Evolutionary conservation across 768 basidiomycete species (phyloP), one percentile per base, ranked within the genome.

Genomic region (Boletus rufocinnamomeus): DNA sequence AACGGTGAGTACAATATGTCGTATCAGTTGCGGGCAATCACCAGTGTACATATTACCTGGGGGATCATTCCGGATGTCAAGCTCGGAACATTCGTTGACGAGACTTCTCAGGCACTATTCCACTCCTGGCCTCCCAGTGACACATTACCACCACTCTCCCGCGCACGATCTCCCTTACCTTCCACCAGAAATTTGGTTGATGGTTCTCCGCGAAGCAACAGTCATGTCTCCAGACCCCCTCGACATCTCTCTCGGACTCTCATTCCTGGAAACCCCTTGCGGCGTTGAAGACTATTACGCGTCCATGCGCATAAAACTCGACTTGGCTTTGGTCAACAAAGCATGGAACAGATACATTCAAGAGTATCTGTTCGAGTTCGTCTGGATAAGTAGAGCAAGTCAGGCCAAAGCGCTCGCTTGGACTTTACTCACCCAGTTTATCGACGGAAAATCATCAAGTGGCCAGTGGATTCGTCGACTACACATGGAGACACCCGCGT

Each of bases 181-280:
- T 16, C 88, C 88, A 0, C 67, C 79, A 2, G 88, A 90, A 63
- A 67, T 90, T 8, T 89, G 88, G 88, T 73, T 82, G n/a, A 70
- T 80, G 64, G 81, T 90, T 57, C 73, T 90, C 52, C 82, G 83
- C 41, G 81, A 82, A 63, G 86, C 85, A 1, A 80, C 82, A 23
- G 68, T 73, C 60, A 70, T 74, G 62, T 66, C 67, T 44, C 73
- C 77, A 52, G 78, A 83, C 60, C 79, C 79, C 13, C 74, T 82
- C 57, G 77, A 80, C 56, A 78, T 79, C 32, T 74, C 78, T 4
- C 75, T 77, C 28, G 76, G 83, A 11, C 75, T 86, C 50, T 86
- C 85, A 7, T 89, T 89, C 69, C 77, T 88, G 56, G 76, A 80
- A 51, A 72, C 78, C 27, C 76, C 76, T 35, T 72, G 69, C 63